These are phyloP conservation scores for Acanthochlamys bracteata DNA, from an alignment of 106 monocot genomes.

Conservation along the genomic window DNA sequence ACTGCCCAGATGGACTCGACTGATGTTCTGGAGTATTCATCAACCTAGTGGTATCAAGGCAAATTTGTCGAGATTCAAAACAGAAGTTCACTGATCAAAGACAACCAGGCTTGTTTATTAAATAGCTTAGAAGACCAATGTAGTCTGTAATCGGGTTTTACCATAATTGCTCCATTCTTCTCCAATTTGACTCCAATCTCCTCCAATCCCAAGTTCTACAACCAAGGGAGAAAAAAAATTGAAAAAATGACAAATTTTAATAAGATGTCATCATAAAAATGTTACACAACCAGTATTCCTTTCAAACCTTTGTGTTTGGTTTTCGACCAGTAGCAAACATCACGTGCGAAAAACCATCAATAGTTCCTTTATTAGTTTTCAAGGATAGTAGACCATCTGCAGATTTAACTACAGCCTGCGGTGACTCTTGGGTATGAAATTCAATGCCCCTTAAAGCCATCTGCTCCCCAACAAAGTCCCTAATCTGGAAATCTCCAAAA, in stretches of 20 bases:
- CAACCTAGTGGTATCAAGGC: constrained; percentile 42
- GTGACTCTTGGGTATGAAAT: constrained; percentile 83
- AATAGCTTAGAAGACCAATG: too few relatives aligned
- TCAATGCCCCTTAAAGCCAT: constrained; percentile 90
- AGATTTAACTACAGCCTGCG: constrained; percentile 72
- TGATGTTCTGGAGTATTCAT: constrained; percentile 82
- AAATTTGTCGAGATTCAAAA: not conserved
- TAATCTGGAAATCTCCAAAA: constrained; percentile 43
- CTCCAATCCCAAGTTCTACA: constrained; percentile 87
- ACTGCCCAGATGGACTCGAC: constrained; percentile 96
- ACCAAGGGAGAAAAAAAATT: not conserved
- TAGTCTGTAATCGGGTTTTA: constrained; percentile 25
- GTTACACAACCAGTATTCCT: not conserved
- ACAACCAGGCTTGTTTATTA: not conserved
- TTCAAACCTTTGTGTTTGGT: constrained; percentile 85
- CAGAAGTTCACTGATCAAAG: not conserved
- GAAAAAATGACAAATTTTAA: constrained; percentile 1
- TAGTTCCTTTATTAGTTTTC: constrained; percentile 76
- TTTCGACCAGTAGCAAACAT: constrained; percentile 98
- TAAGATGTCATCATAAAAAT: not conserved
- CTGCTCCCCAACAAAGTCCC: constrained; percentile 92
- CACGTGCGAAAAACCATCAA: constrained; percentile 91
- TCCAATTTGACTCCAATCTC: constrained; percentile 77
- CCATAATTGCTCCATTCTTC: constrained; percentile 85
- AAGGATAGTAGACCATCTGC: constrained; percentile 63